Percentiles rank a stretch among this genome's conserved stretches.
phyloP scores from a whole-genome alignment of 345 rosid genomes.

The Trapa incisa region DNA sequence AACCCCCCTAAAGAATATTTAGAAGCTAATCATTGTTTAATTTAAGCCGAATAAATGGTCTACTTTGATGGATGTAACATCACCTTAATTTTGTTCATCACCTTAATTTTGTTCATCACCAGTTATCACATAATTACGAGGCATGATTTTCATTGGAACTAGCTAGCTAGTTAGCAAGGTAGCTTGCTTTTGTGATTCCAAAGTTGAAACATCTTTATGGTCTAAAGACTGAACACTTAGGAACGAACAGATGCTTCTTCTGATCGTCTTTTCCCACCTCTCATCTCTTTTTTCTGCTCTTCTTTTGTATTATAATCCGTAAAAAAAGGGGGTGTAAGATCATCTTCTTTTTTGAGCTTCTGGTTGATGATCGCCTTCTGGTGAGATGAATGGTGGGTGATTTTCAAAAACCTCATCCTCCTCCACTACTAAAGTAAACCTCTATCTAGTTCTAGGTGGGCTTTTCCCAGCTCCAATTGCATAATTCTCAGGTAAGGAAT shows the following conservation, averaged over 20 bases:
- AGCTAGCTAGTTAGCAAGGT: too few relatives aligned
- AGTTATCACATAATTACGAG: too few relatives aligned
- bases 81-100: too few relatives aligned
- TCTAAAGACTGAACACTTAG: slow-evolving; percentile 3
- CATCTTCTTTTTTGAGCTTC: slow-evolving; percentile 6
- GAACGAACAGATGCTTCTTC: slow-evolving; percentile 9
- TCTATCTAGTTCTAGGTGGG: too few relatives aligned
- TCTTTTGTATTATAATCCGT: not conserved
- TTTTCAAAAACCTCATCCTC: too few relatives aligned
- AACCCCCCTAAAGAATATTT: not conserved
- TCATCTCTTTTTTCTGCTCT: not conserved
- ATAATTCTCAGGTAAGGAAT: slow-evolving; percentile 4
- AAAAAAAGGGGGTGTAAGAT: not conserved
- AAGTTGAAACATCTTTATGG: slow-evolving; percentile 16
- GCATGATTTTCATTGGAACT: too few relatives aligned
- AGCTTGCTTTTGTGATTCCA: slow-evolving; percentile 14
- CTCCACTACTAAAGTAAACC: too few relatives aligned
- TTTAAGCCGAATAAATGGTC: not conserved
- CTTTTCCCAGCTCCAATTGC: not conserved
- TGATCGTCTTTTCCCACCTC: not conserved
- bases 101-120: too few relatives aligned
- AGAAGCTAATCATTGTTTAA: not conserved
- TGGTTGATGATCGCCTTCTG: not conserved
- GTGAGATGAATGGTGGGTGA: too few relatives aligned
- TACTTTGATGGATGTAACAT: too few relatives aligned